Evolutionary conservation across 768 basidiomycete species (phyloP).

Genomic region (Cystofilobasidium ferigula): DNA sequence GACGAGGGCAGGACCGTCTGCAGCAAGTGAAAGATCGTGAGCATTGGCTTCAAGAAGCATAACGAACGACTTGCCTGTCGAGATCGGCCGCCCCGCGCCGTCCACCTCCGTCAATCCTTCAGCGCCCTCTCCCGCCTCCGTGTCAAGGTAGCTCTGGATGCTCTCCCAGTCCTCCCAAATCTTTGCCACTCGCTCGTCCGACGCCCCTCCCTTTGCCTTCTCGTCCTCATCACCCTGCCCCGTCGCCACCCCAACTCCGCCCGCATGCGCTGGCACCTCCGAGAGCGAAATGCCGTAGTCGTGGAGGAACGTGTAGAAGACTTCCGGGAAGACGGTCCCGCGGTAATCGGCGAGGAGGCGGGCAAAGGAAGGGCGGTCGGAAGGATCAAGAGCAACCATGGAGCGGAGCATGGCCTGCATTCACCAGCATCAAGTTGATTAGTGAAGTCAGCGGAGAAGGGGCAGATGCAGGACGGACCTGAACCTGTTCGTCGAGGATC

Average conservation of each 20-base stretch:
- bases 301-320: slow-evolving; percentile 88
- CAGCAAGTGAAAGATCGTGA: neutral
- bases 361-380: slow-evolving; percentile 68
- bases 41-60: neutral
- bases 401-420: slow-evolving; percentile 68
- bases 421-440: too few relatives aligned
- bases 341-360: slow-evolving; percentile 61
- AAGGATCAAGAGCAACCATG: slow-evolving; percentile 77
- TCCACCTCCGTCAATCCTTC: neutral
- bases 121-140: neutral
- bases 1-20: slow-evolving; percentile 81
- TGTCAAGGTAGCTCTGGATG: slow-evolving; percentile 15
- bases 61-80: neutral
- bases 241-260: neutral
- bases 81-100: neutral
- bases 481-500: slow-evolving; percentile 70
- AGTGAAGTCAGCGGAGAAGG: too few relatives aligned
- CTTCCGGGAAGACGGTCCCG: slow-evolving; percentile 74
- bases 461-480: slow-evolving; percentile 49
- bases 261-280: slow-evolving; percentile 46
- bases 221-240: slow-evolving; percentile 42
- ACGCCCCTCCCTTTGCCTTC: slow-evolving; percentile 19
- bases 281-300: slow-evolving; percentile 74
- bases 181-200: neutral
- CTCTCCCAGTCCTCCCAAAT: slow-evolving; percentile 11